These are phyloP conservation scores for Colletotrichum shisoi DNA, from an alignment of 2,329 filamentous ascomycete species.

Conservation along the genomic window DNA sequence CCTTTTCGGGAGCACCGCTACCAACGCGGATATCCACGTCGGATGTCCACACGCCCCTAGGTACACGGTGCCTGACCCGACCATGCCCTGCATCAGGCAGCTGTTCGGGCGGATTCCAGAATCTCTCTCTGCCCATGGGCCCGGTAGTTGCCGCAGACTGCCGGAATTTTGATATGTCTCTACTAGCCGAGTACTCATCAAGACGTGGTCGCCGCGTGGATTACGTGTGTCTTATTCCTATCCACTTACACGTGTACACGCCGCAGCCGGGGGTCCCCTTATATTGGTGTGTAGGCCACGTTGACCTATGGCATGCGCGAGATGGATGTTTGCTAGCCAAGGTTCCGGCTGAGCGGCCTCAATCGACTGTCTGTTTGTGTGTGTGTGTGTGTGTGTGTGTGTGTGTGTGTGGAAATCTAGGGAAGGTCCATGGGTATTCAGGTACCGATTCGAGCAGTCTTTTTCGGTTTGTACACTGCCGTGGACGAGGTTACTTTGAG, in stretches of 20 bases:
- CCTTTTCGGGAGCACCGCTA: neutral
- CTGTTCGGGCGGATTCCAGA: neutral
- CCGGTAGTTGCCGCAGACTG: neutral
- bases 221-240: neutral
- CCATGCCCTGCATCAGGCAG: neutral
- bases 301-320: slow-evolving; percentile 8
- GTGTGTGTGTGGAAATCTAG: slow-evolving; percentile 19
- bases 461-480: neutral
- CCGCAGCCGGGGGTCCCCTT: too few relatives aligned
- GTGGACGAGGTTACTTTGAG: neutral
- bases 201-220: neutral
- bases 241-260: slow-evolving; percentile 20
- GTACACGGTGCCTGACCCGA: neutral
- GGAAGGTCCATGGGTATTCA: slow-evolving; percentile 28
- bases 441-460: slow-evolving; percentile 33
- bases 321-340: slow-evolving; percentile 5
- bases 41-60: slow-evolving; percentile 2
- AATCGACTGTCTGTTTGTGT: neutral
- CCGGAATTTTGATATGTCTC: slow-evolving; percentile 2
- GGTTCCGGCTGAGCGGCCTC: slow-evolving; percentile 27
- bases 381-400: slow-evolving; percentile 23
- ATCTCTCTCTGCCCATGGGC: neutral
- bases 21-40: slow-evolving; percentile 3
- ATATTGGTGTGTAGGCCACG: neutral
- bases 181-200: neutral